These are phyloP conservation scores for Epichloe gansuensis DNA, from an alignment of 2,329 filamentous ascomycete genomes.

Conservation along the genomic window DNA sequence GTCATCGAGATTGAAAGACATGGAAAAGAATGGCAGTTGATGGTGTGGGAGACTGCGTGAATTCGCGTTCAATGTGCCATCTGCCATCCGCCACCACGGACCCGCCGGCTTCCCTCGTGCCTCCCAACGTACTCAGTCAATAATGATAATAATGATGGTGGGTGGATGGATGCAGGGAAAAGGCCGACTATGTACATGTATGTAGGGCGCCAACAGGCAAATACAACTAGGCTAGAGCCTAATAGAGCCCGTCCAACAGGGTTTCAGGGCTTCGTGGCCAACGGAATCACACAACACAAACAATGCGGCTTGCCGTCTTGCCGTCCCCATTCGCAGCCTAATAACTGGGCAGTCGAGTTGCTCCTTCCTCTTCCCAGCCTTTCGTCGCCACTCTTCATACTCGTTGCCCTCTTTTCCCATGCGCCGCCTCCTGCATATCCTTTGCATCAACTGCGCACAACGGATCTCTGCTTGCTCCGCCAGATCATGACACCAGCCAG, in stretches of 20 bases:
- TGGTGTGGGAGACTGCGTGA: no score
- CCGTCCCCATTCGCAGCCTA: constrained; percentile 1
- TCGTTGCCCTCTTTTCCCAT: not conserved
- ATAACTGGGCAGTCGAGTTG: constrained; percentile 4
- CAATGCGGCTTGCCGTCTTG: constrained; percentile 2
- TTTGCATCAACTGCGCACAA: constrained; percentile 2
- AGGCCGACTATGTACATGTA: no score
- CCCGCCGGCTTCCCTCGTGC: no score
- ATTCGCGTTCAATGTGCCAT: no score
- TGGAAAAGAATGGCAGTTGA: no score
- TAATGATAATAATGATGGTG: no score
- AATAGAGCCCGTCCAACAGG: not conserved
- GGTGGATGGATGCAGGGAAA: no score
- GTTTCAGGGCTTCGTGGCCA: not conserved
- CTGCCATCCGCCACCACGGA: no score
- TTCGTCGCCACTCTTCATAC: constrained; percentile 1
- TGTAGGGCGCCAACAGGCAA: no score
- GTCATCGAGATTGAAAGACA: not conserved
- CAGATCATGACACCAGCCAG: constrained; percentile 7
- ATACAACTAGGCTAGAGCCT: no score
- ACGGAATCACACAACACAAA: constrained; percentile 2
- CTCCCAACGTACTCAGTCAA: no score
- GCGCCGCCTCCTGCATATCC: constrained; percentile 2
- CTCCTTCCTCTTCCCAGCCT: constrained; percentile 4
- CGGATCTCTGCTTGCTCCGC: not conserved